Conservation (phyloP, 2,329 filamentous ascomycete species). For the Clonostachys solani region DNA sequence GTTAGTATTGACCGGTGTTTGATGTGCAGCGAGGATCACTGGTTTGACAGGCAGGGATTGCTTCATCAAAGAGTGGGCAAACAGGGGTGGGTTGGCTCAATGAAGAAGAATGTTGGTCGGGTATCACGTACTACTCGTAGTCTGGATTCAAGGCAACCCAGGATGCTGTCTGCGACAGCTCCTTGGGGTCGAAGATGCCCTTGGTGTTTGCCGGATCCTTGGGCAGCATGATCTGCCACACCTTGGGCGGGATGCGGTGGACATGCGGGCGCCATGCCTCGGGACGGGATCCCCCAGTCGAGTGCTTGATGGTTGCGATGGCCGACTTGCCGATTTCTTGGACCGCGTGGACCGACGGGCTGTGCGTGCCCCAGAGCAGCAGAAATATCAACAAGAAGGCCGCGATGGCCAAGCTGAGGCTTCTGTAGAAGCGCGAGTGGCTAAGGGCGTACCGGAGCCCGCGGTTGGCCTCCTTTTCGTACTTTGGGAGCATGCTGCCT, state of each 20-base stretch:
- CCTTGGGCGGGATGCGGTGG: slow-evolving; percentile 2
- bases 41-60: background rate
- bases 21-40: background rate
- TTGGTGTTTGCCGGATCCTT: background rate
- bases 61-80: background rate
- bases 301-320: too few relatives aligned
- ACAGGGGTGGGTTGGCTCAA: background rate
- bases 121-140: slow-evolving; percentile 6
- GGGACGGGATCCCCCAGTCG: too few relatives aligned
- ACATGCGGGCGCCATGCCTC: background rate
- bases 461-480: too few relatives aligned
- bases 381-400: too few relatives aligned
- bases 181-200: background rate
- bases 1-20: background rate
- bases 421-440: too few relatives aligned
- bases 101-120: background rate
- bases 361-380: too few relatives aligned
- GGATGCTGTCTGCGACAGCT: slow-evolving; percentile 2
- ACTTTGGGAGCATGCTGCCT: too few relatives aligned
- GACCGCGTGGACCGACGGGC: too few relatives aligned
- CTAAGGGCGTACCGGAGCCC: too few relatives aligned
- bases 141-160: slow-evolving; percentile 8
- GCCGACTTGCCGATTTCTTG: too few relatives aligned
- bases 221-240: slow-evolving; percentile 7
- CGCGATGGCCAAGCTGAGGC: too few relatives aligned